Percentiles rank a stretch among this genome's conserved stretches.
phyloP scores from a whole-genome alignment of 1,139 yeast species.

The Blastobotrys illinoisensis region DNA sequence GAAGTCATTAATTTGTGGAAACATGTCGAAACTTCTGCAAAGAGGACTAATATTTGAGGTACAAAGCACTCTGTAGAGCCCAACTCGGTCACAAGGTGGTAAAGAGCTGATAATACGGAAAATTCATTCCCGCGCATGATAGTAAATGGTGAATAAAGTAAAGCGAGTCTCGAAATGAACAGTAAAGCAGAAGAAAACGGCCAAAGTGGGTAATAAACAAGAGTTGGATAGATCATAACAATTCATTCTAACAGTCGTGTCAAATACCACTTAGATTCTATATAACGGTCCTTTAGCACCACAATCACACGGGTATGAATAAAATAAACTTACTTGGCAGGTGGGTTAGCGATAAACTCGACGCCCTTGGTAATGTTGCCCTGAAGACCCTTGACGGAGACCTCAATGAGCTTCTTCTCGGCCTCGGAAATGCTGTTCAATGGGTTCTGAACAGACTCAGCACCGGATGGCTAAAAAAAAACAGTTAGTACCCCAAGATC shows the following conservation, averaged over 20 bases:
- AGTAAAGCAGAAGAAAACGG: too few species aligned
- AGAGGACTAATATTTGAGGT: too few species aligned
- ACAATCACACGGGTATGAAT: neutral
- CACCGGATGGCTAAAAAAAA: slow-evolving; percentile 55
- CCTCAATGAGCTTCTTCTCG: slow-evolving; percentile 56
- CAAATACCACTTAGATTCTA: neutral
- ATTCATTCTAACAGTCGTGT: neutral
- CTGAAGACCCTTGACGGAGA: slow-evolving; percentile 77
- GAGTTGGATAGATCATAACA: neutral
- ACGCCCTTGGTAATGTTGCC: slow-evolving; percentile 66
- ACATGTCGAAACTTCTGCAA: too few species aligned
- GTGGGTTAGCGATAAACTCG: slow-evolving; percentile 38
- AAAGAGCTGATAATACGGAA: too few species aligned
- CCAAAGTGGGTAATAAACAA: too few species aligned
- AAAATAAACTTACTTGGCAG: slow-evolving; percentile 14
- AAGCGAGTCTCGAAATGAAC: too few species aligned
- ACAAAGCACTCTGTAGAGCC: too few species aligned
- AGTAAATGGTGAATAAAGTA: too few species aligned
- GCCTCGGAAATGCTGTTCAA: slow-evolving; percentile 28
- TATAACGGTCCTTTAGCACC: neutral
- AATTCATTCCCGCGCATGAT: too few species aligned
- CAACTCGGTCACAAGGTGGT: too few species aligned
- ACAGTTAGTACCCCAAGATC: slow-evolving; percentile 10
- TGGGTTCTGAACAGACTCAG: slow-evolving; percentile 54
- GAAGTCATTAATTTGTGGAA: too few species aligned